Conservation (phyloP, 2,329 filamentous ascomycete species). For the Trichoderma koningiopsis region DNA sequence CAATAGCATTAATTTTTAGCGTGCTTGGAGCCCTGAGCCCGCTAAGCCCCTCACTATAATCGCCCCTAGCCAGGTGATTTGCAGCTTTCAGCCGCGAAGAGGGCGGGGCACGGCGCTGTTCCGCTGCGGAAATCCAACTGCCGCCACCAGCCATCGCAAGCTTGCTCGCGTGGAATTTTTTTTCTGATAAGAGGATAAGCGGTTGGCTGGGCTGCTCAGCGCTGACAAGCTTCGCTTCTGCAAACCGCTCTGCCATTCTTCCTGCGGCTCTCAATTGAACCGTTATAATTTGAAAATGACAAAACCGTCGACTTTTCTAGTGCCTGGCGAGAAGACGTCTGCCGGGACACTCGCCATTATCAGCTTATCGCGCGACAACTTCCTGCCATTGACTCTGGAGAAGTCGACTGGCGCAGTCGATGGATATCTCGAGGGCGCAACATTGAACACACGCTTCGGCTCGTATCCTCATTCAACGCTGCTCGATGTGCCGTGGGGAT, state of each 20-base stretch:
- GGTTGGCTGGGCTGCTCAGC: not conserved
- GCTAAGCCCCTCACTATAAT: slow-evolving; percentile 20
- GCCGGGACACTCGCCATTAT: slow-evolving; percentile 75
- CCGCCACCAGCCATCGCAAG: not conserved
- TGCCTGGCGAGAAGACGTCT: slow-evolving; percentile 64
- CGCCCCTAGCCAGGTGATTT: not conserved
- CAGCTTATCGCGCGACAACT: slow-evolving; percentile 84
- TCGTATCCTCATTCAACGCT: slow-evolving; percentile 82
- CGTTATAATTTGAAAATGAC: slow-evolving; percentile 36
- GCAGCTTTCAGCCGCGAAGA: not conserved
- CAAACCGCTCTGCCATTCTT: not conserved
- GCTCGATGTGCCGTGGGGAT: slow-evolving; percentile 82
- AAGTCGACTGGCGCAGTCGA: slow-evolving; percentile 63
- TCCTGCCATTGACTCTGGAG: slow-evolving; percentile 73
- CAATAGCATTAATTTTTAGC: slow-evolving; percentile 15
- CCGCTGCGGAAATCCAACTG: slow-evolving; percentile 16
- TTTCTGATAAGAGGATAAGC: slow-evolving; percentile 6
- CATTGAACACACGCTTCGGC: slow-evolving; percentile 90
- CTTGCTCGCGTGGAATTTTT: slow-evolving; percentile 12
- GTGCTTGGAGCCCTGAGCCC: slow-evolving; percentile 14
- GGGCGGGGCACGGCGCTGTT: slow-evolving; percentile 16
- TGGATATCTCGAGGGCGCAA: slow-evolving; percentile 74
- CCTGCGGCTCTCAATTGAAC: not conserved
- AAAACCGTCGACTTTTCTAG: slow-evolving; percentile 74
- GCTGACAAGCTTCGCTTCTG: not conserved